These are phyloP conservation scores for Hanseniaspora taiwanica DNA, from an alignment of 805 yeast genomes.

Conservation along the genomic window DNA sequence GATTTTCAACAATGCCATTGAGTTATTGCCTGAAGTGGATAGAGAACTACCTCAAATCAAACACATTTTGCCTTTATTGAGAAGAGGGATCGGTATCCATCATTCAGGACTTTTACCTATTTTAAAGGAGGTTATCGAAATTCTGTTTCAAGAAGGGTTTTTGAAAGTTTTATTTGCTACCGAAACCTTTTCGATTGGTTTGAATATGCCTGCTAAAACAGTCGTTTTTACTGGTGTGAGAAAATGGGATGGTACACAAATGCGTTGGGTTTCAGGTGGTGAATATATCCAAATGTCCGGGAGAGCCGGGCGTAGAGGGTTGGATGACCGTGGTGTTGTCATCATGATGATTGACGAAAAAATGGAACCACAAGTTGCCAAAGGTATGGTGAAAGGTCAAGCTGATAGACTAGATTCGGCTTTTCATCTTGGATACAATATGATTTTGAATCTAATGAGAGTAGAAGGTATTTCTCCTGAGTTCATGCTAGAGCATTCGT, in stretches of 20 bases:
- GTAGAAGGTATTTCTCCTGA: constrained; percentile 98
- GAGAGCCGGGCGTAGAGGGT: constrained; percentile 98
- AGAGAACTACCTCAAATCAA: constrained; percentile 89
- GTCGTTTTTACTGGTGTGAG: constrained; percentile 96
- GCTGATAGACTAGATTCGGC: constrained; percentile 97
- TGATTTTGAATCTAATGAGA: constrained; percentile 90
- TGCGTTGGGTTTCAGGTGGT: constrained; percentile 99
- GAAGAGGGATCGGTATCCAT: constrained; percentile 96
- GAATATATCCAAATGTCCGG: constrained; percentile 99
- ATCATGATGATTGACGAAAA: constrained; percentile 99
- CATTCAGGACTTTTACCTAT: constrained; percentile 94
- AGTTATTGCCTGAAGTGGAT: constrained; percentile 78
- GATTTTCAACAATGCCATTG: constrained; percentile 83
- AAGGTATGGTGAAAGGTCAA: constrained; percentile 98
- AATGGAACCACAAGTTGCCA: constrained; percentile 98
- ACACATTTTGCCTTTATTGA: constrained; percentile 74
- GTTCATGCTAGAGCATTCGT: constrained; percentile 88
- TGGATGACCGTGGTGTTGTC: constrained; percentile 98
- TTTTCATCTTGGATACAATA: constrained; percentile 92
- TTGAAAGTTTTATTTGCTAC: constrained; percentile 93
- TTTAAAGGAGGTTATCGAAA: constrained; percentile 87
- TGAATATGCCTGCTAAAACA: constrained; percentile 98
- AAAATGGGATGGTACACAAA: constrained; percentile 95
- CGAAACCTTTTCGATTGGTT: constrained; percentile 95
- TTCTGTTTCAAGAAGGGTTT: constrained; percentile 92